phyloP scores from a whole-genome alignment of 208 protist species.

The Acanthamoeba castellanii region DNA sequence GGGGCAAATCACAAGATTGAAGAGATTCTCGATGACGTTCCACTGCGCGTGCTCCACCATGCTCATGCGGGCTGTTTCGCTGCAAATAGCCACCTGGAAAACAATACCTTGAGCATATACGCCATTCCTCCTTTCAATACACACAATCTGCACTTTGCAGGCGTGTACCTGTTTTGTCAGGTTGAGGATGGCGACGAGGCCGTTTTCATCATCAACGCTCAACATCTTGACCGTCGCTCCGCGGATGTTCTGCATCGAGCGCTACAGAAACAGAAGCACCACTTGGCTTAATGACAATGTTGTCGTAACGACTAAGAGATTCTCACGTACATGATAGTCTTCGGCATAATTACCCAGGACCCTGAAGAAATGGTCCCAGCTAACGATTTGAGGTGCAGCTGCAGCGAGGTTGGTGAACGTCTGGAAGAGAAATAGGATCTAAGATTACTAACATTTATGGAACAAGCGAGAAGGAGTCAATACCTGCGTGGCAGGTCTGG shows the following conservation, averaged over 20 bases:
- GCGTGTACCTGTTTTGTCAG: constrained; percentile 39
- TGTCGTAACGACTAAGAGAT: not conserved
- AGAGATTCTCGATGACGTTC: constrained; percentile 25
- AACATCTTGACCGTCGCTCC: constrained; percentile 1
- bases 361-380: constrained; percentile 65
- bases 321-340: not conserved
- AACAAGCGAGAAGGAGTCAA: not conserved
- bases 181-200: constrained; percentile 48
- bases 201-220: not conserved
- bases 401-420: not conserved
- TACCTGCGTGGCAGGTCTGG: not conserved
- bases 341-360: constrained; percentile 1
- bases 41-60: constrained; percentile 56
- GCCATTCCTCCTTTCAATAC: not conserved
- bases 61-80: not conserved
- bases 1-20: constrained; percentile 16
- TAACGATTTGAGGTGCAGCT: not conserved
- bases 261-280: not conserved
- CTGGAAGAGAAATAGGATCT: not conserved
- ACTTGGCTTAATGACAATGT: not conserved
- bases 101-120: not conserved
- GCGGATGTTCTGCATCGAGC: constrained; percentile 20
- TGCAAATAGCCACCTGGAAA: not conserved
- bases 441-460: not conserved
- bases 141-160: not conserved